A percentile compares a stretch with the other conserved stretches of the same genome.
Evolutionary conservation across 805 yeast species (phyloP).

Genomic region (Teunomyces pallodes): DNA sequence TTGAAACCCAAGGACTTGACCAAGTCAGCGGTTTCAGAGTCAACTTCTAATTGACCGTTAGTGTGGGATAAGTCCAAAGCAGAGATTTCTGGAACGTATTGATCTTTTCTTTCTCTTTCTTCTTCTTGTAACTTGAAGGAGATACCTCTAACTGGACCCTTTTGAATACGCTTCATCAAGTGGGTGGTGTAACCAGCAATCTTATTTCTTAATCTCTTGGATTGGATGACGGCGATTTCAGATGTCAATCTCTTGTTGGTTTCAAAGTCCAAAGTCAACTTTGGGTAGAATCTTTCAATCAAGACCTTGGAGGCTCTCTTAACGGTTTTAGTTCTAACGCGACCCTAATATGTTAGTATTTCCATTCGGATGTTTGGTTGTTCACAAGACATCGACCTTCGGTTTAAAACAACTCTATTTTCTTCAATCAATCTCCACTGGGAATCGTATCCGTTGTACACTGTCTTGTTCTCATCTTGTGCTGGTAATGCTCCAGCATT

Average conservation of each 20-base stretch:
- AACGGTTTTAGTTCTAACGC: conserved; percentile 99
- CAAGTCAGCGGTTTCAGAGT: conserved; percentile 93
- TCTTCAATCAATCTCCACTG: not conserved
- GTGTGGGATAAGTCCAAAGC: conserved; percentile 97
- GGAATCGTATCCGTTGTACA: not conserved
- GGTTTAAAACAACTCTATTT: not conserved
- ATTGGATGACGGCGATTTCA: conserved; percentile 98
- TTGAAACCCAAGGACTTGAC: conserved; percentile 89
- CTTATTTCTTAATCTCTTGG: conserved; percentile 99
- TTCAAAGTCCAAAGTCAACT: conserved; percentile 98
- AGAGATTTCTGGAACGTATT: conserved; percentile 99
- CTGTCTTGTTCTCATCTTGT: not conserved
- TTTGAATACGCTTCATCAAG: conserved; percentile 99
- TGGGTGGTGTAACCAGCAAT: conserved; percentile 99
- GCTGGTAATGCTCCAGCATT: not conserved
- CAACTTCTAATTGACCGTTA: conserved; percentile 95
- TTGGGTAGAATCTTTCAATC: conserved; percentile 99
- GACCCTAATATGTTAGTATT: conserved; percentile 66
- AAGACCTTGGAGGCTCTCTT: conserved; percentile 99
- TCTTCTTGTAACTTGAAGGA: conserved; percentile 99
- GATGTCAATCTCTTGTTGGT: conserved; percentile 99
- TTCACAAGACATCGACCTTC: conserved; percentile 19
- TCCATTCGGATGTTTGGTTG: not conserved
- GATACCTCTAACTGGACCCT: conserved; percentile 99
- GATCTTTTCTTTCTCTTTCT: conserved; percentile 99